These are phyloP conservation scores for Apiotrichum laibachii DNA, from an alignment of 1,284 basidiomycete genomes.

Conservation along the genomic window DNA sequence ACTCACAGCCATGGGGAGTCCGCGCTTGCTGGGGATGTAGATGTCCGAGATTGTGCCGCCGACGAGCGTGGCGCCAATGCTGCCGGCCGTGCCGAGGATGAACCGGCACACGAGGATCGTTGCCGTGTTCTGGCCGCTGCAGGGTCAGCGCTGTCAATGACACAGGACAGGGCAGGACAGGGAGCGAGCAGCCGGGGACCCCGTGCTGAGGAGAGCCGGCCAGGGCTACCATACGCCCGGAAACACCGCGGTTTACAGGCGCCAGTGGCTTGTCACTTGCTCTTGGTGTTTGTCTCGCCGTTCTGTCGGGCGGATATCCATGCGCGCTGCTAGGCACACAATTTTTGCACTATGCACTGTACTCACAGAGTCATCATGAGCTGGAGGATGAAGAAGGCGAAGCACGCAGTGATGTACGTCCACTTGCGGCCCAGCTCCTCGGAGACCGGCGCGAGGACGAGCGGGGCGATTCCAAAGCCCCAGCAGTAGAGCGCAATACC, in stretches of 20 bases:
- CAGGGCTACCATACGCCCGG: too few species aligned
- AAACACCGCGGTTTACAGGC: too few species aligned
- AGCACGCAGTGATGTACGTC: constrained; percentile 61
- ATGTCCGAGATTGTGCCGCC: constrained; percentile 74
- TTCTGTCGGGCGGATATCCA: too few species aligned
- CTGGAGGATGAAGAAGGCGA: constrained; percentile 61
- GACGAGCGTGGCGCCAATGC: constrained; percentile 67
- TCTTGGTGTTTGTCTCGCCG: too few species aligned
- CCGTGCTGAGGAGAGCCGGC: too few species aligned
- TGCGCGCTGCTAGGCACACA: too few species aligned
- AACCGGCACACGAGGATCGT: constrained; percentile 68
- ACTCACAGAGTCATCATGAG: constrained; percentile 63
- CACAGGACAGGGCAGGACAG: too few species aligned
- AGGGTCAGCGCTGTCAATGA: constrained; percentile 11
- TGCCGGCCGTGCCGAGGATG: constrained; percentile 62
- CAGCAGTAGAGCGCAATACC: constrained; percentile 61
- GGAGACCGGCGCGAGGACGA: constrained; percentile 69
- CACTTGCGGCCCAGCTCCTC: constrained; percentile 74
- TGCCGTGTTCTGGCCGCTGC: constrained; percentile 64
- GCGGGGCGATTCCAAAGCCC: constrained; percentile 68
- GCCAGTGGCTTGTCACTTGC: too few species aligned
- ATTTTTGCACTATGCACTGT: too few species aligned
- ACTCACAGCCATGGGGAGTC: constrained; percentile 41
- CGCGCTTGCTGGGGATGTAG: constrained; percentile 39
- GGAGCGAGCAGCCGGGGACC: too few species aligned